Evolutionary conservation across 2,329 filamentous ascomycete species (phyloP).

Genomic region (Emydomyces testavorans): DNA sequence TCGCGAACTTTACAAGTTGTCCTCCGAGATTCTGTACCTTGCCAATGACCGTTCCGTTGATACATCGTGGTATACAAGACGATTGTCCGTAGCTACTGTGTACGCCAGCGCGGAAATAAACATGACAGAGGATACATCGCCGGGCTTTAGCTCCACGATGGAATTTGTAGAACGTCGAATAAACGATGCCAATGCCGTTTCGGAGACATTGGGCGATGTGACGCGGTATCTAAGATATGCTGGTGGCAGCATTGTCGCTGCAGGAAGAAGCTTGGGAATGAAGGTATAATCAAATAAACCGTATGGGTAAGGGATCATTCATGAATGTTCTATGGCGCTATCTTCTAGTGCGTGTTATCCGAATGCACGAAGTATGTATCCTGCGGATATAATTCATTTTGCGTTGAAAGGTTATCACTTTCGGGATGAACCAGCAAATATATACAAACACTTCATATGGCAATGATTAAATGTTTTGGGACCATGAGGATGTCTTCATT

Average conservation of each 20-base stretch:
- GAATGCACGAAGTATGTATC: too few species aligned
- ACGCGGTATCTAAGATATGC: slow-evolving; percentile 76
- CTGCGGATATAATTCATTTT: too few species aligned
- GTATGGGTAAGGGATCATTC: background rate
- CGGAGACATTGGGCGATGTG: slow-evolving; percentile 51
- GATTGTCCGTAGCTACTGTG: slow-evolving; percentile 50
- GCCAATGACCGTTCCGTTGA: slow-evolving; percentile 74
- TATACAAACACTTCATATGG: too few species aligned
- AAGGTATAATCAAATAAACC: slow-evolving; percentile 47
- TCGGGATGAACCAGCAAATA: too few species aligned
- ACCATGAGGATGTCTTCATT: too few species aligned
- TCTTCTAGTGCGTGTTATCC: too few species aligned
- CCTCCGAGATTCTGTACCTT: slow-evolving; percentile 88
- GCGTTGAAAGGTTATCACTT: too few species aligned
- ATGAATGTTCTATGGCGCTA: too few species aligned
- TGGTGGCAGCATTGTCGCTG: slow-evolving; percentile 62
- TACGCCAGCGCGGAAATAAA: slow-evolving; percentile 76
- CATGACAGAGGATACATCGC: slow-evolving; percentile 79
- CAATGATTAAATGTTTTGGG: too few species aligned
- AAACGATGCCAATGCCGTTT: slow-evolving; percentile 54
- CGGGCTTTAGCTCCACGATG: slow-evolving; percentile 63
- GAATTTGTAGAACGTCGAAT: slow-evolving; percentile 67
- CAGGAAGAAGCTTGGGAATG: slow-evolving; percentile 76
- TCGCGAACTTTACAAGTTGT: slow-evolving; percentile 64
- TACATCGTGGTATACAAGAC: slow-evolving; percentile 73